Evolutionary conservation across 139 green algal genomes (phyloP), one percentile per base, ranked within the genome.

Genomic region (Auxenochlorella pyrenoidosa): DNA sequence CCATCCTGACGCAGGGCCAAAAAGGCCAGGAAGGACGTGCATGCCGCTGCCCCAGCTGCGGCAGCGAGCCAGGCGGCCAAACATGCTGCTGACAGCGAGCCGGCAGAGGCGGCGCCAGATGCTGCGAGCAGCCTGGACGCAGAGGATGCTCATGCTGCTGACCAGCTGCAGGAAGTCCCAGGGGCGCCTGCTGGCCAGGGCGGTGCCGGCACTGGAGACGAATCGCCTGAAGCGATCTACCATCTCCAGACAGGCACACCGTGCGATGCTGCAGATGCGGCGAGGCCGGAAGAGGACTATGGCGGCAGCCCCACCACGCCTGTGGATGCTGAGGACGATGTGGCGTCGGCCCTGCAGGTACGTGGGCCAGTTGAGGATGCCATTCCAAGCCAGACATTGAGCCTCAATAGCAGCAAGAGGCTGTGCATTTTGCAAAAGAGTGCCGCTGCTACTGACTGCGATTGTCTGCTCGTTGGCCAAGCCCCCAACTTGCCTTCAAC

Each of bases 261-360:
- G 15, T 8, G 18, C 18, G 73, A 79, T 3, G 68, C 12, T 10
- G 68, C 68, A 41, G 59, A 70, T 18, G 47, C 18, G n/a, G 77
- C n/a, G 22, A 63, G 78, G 83, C 63, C 24, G 0, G 59, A 59
- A 72, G 36, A n/a, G 24, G 73, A 76, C 28, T 83, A 44, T n/a
- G 73, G 44, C 24, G 65, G 86, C 59, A 87, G 73, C 2, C 82
- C 86, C 30, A 19, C n/a, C 41, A 90, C 86, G 4, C 34, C 89
- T 51, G 32, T 83, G 41, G 84, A 75, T n/a, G 80, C 85, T 12
- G 63, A 86, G 30, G 84, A 90, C 24, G 88, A 91, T 34, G 60
- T 41, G 38, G 71, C 75, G 22, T 86, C 87, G 36, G 87, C 79
- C 5, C 44, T 87, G 51, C 77, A 71, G 47, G 80, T 68, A 88